Percentiles rank a stretch among this genome's conserved stretches.
Conservation (phyloP, 2,329 filamentous ascomycete species). For the Botrytis porri region DNA sequence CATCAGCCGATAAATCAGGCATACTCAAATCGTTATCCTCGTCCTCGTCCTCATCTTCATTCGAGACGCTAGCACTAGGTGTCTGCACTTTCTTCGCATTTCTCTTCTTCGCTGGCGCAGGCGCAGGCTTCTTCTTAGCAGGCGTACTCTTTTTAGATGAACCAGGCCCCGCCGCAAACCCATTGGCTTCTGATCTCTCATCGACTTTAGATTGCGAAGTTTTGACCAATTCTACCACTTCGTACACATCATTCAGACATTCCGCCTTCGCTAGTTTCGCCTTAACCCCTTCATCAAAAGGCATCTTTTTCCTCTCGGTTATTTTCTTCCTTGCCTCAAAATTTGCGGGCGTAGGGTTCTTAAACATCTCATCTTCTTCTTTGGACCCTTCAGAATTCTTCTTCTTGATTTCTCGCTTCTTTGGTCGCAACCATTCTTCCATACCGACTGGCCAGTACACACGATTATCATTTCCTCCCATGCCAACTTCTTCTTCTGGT, state of each 20-base stretch:
- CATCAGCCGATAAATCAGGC: conserved; percentile 41
- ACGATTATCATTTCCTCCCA: conserved; percentile 78
- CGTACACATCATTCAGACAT: conserved; percentile 32
- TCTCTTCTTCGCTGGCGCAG: conserved; percentile 36
- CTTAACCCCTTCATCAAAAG: conserved; percentile 27
- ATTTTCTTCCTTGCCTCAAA: conserved; percentile 33
- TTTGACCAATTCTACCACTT: conserved; percentile 30
- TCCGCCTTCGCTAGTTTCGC: conserved; percentile 27
- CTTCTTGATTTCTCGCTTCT: conserved; percentile 65
- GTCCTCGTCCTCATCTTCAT: conserved; percentile 26
- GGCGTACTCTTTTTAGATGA: conserved; percentile 24
- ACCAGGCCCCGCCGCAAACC: conserved; percentile 14
- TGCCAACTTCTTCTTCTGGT: conserved; percentile 66
- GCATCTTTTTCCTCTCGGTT: conserved; percentile 24
- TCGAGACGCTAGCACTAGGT: conserved; percentile 3
- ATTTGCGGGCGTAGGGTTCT: conserved; percentile 34
- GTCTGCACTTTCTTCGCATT: conserved; percentile 9
- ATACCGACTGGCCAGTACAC: conserved; percentile 90
- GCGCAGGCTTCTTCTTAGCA: conserved; percentile 32
- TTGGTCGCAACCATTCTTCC: conserved; percentile 85
- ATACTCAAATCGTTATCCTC: conserved; percentile 39
- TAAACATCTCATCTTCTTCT: conserved; percentile 39
- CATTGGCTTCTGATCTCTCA: conserved; percentile 14
- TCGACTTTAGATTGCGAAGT: conserved; percentile 12
- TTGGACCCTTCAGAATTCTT: conserved; percentile 41